These are phyloP conservation scores for Sphagnurus paluster DNA, from an alignment of 1,284 basidiomycete genomes.

Conservation along the genomic window DNA sequence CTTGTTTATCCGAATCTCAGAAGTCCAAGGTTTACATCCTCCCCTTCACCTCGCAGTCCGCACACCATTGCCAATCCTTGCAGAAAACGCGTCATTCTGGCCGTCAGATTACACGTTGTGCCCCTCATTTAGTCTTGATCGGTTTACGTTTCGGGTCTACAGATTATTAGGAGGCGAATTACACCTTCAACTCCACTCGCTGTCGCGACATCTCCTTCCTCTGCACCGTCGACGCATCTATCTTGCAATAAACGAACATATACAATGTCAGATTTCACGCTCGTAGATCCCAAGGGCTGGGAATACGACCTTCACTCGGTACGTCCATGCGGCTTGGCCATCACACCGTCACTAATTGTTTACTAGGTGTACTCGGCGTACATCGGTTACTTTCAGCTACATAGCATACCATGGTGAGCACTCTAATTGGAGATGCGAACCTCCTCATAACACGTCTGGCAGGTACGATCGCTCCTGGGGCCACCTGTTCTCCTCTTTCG, in stretches of 20 bases:
- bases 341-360: background rate
- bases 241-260: no score
- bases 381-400: slow-evolving; percentile 78
- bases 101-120: no score
- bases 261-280: slow-evolving; percentile 63
- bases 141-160: no score
- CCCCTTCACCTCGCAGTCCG: no score
- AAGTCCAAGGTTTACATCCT: no score
- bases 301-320: slow-evolving; percentile 86
- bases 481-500: slow-evolving; percentile 77
- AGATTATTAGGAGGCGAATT: no score
- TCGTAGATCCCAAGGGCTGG: slow-evolving; percentile 80
- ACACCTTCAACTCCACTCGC: no score
- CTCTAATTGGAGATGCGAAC: background rate
- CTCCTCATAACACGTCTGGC: slow-evolving; percentile 15
- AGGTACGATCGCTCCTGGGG: slow-evolving; percentile 86
- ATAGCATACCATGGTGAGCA: slow-evolving; percentile 71
- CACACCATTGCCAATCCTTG: no score
- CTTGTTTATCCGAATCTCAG: slow-evolving; percentile 2
- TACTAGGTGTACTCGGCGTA: slow-evolving; percentile 80
- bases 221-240: no score
- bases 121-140: no score
- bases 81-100: no score
- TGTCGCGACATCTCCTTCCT: no score
- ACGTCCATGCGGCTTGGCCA: background rate